Evolutionary conservation across 306 rosid species (phyloP), one percentile per base, ranked within the genome.

Genomic region (Dryas octopetala): DNA sequence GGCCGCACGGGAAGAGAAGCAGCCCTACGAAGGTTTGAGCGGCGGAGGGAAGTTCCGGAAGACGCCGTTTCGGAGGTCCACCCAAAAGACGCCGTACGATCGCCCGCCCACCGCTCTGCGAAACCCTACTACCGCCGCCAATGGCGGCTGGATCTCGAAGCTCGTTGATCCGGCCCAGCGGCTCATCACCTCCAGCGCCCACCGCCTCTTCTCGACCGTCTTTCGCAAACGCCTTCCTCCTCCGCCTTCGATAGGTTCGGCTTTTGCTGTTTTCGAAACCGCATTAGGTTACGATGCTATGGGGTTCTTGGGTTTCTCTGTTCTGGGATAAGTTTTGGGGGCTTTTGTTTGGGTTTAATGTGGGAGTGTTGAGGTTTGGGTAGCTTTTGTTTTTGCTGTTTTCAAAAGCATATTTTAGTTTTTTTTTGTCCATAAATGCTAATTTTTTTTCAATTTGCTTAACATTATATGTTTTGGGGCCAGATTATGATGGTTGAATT

Each of bases 141-240:
- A 48, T 17, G 75, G 77, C 23, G 96, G 97, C 12, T 95, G 99
- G 99, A 69, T 95, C 70, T 90, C 96, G 46, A 91, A 89, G 85
- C 81, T 94, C 7, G 90, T 92, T 67, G 96, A 92, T 92, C 99
- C 99, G 12, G 97, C 97, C 16, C 99, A 95, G 55, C 79, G 89
- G 74, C 87, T 95, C 61, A 86, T 95, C 78, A 49, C 83, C 69
- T 64, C 80, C 13, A 74, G 93, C 44, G 97, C 97, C 6, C 89
- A 86, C 71, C 77, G 84, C 74, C 74, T 95, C 5, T 95, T 95
- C 75, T 90, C 96, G 54, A 64, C 92, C 54, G 89, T 95, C 41
- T 89, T 91, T 80, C 87, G 88, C 47, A 92, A 88, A 65, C 96
- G 97, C 78, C 96, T 95, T 51, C 82, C 88, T 50, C 79, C 91